Evolutionary conservation across 2,329 filamentous ascomycete genomes (phyloP), one percentile per base, ranked within the genome.

Genomic region (Talaromyces sp.): DNA sequence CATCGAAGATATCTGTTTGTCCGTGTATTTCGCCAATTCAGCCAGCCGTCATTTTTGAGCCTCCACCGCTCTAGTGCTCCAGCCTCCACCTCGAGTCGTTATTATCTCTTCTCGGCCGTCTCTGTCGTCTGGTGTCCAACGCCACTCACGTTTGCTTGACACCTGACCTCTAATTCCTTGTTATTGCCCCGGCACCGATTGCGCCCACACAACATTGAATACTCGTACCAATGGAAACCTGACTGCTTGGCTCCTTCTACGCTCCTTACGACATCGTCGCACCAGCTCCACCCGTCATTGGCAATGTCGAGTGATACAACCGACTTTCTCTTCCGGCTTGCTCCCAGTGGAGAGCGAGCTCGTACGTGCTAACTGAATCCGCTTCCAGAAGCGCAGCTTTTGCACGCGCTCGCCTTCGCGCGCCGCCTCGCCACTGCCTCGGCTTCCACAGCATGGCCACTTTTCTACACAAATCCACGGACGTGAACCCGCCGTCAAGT

Each of bases 271-370:
- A 33, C 50, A 30, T 53, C 50, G 27, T 53, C 50, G 12, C 50
- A 53, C 16, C 14, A 51, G 34, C 18, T 23, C 56, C 18, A 6
- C 12, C 36, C 34, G 44, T 57, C 31, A 6, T 47, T 57, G 56
- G 55, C 62, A 61, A 58, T 63, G 59, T 52, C 59, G 59, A 59
- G 52, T 61, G 36, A 50, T 30, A 55, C 54, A 55, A 63, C 28
- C 47, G 30, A 55, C n/a, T 34, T 36, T 34, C 33, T 42, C 34
- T 40, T 51, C 62, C 47, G 51, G 62, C 55, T 60, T 54, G 30
- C 42, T 56, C 59, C 58, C 14, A 16, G 36, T 54, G 55, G 59
- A 52, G 40, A 56, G 52, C 44, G 16, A 50, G 42, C 33, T 53
- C 42, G 51, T 47, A 18, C 54, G 52, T 57, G 31, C 44, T 54